These are phyloP conservation scores for Neurospora sp. DNA, from an alignment of 495 filamentous ascomycete genomes.

Conservation along the genomic window DNA sequence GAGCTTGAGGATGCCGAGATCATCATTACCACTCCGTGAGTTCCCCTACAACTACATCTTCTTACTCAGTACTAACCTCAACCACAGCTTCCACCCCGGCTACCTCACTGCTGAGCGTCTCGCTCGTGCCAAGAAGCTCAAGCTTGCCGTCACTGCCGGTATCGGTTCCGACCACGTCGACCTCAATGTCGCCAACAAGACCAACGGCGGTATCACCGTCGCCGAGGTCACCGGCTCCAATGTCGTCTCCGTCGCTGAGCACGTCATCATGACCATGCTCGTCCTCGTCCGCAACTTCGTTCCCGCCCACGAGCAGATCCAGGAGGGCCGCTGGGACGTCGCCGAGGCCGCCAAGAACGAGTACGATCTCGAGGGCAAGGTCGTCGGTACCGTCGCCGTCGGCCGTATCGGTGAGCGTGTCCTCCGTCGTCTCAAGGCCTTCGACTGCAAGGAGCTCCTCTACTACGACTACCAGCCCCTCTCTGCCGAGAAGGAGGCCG, in stretches of 20 bases:
- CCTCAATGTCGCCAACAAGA: constrained; percentile 92
- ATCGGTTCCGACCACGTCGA: constrained; percentile 98
- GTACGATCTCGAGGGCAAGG: constrained; percentile 94
- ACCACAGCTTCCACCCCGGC: constrained; percentile 87
- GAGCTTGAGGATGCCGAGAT: constrained; percentile 94
- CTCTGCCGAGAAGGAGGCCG: constrained; percentile 74
- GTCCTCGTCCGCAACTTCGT: constrained; percentile 95
- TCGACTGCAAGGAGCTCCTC: constrained; percentile 98
- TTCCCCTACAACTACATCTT: neutral
- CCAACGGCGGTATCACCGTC: constrained; percentile 95
- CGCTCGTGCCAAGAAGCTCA: constrained; percentile 96
- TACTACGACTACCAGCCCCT: constrained; percentile 99
- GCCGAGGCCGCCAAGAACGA: constrained; percentile 94
- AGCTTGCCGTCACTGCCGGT: constrained; percentile 91
- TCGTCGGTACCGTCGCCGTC: constrained; percentile 94
- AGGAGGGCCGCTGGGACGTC: constrained; percentile 85
- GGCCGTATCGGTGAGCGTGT: constrained; percentile 98
- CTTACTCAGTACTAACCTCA: constrained; percentile 4
- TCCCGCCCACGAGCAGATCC: constrained; percentile 90
- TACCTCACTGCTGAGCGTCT: constrained; percentile 96
- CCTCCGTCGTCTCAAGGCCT: constrained; percentile 83
- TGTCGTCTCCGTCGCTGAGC: constrained; percentile 82
- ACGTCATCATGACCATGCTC: constrained; percentile 99
- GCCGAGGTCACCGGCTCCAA: constrained; percentile 94
- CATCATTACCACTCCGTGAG: constrained; percentile 97